A percentile compares a stretch with the other conserved stretches of the same genome.
phyloP scores from a whole-genome alignment of 768 basidiomycete species.

The Collybia nuda region DNA sequence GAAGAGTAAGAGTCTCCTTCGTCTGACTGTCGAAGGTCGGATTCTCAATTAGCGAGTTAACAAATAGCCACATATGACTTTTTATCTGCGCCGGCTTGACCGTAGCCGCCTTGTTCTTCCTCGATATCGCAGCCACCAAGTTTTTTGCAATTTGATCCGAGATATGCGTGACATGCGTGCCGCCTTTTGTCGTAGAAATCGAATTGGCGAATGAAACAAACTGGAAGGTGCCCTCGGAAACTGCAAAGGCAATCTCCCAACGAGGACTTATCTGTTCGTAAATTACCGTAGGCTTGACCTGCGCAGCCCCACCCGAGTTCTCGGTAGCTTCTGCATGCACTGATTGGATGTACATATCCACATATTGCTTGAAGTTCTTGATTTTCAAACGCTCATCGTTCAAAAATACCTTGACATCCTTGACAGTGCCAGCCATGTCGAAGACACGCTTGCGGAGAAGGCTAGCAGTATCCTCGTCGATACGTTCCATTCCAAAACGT shows the following conservation, averaged over 20 bases:
- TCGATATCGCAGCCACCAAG: slow-evolving; percentile 77
- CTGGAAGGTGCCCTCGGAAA: slow-evolving; percentile 90
- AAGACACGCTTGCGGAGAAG: slow-evolving; percentile 93
- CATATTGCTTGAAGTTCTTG: slow-evolving; percentile 96
- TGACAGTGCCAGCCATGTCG: slow-evolving; percentile 95
- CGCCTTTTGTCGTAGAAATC: slow-evolving; percentile 95
- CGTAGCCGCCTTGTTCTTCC: slow-evolving; percentile 97
- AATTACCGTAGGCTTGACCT: slow-evolving; percentile 73
- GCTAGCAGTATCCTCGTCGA: slow-evolving; percentile 89
- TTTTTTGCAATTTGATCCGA: slow-evolving; percentile 89
- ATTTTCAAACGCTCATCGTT: slow-evolving; percentile 91
- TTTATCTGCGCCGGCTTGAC: slow-evolving; percentile 94
- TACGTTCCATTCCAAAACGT: slow-evolving; percentile 88
- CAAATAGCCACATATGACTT: slow-evolving; percentile 98
- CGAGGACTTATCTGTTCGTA: slow-evolving; percentile 79
- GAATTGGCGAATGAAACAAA: slow-evolving; percentile 98
- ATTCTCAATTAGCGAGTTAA: slow-evolving; percentile 95
- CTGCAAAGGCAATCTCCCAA: slow-evolving; percentile 95
- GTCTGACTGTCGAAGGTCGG: slow-evolving; percentile 99
- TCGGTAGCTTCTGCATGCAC: slow-evolving; percentile 69
- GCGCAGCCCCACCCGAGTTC: slow-evolving; percentile 75
- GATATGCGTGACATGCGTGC: slow-evolving; percentile 85
- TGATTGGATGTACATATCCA: slow-evolving; percentile 88
- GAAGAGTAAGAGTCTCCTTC: slow-evolving; percentile 91
- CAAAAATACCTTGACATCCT: slow-evolving; percentile 89